Evolutionary conservation across 805 yeast species (phyloP), one percentile per base, ranked within the genome.

Genomic region (Phaffomyces antillensis): DNA sequence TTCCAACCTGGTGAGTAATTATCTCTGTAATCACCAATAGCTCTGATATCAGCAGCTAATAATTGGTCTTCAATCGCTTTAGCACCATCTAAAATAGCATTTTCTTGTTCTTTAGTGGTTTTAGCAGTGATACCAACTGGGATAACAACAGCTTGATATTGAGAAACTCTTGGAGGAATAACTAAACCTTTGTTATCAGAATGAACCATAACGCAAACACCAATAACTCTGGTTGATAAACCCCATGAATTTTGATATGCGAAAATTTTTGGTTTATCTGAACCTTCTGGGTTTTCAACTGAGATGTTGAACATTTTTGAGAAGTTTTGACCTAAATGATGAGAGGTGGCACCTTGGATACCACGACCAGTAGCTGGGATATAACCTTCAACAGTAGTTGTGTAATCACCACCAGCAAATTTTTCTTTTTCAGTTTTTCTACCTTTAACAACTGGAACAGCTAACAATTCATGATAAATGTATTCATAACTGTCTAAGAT

Each of bases 181-280:
- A 93, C 98, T 58, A 93, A 75, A 67, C 99, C 99, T 74, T 89
- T 91, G 77, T 95, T 90, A 69, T 93, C 99, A 33, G 97, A 89
- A 67, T 93, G 99, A 48, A 89, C 79, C 99, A 93, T 93, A 48
- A 88, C 89, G 98, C 93, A 93, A 56, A 95, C 99, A 76, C 99
- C 99, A 64, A 93, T 90, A 53, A 86, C 93, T 72, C 99, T 87
- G 48, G 99, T 93, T 40, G 97, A 90, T 58, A 93, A 73, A 71
- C 99, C 99, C 99, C 99, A 93, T 12, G 97, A 90, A 75, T 95
- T 93, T 73, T 93, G 99, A 79, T 82, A 88, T 31, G 93, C 96
- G 58, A 72, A 79, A 41, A 90, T 72, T 71, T 88, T 86, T 61
- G 93, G 95, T 63, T 84, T 81, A 49, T 86, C 95, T 18, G 83